These are phyloP conservation scores for Nicotiana attenuata DNA, from an alignment of 257 asterid genomes.

Conservation along the genomic window DNA sequence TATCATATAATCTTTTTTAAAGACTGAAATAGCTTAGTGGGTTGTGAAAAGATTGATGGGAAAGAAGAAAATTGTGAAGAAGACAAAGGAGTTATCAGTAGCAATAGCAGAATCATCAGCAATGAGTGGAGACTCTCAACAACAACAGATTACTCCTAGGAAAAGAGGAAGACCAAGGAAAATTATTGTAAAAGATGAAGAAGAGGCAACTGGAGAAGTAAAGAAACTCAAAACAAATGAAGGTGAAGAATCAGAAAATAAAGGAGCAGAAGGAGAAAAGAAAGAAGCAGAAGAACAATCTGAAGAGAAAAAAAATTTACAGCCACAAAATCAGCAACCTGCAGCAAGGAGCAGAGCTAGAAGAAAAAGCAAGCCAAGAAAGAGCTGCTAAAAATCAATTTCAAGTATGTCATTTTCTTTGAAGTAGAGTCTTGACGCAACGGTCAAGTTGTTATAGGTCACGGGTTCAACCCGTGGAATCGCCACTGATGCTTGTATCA, in stretches of 20 bases:
- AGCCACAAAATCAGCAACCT: constrained; percentile 18
- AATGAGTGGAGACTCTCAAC: constrained; percentile 26
- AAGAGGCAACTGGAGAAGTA: constrained; percentile 24
- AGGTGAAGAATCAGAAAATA: constrained; percentile 21
- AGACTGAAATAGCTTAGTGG: neutral
- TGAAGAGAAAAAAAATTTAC: constrained; percentile 14
- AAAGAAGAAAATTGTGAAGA: constrained; percentile 43
- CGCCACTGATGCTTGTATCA: too few relatives aligned
- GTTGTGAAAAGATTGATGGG: constrained; percentile 25
- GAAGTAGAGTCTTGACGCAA: too few relatives aligned
- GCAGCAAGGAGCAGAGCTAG: constrained; percentile 47
- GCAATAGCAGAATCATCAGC: constrained; percentile 56
- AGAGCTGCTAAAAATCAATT: constrained; percentile 36
- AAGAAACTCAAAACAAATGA: constrained; percentile 26
- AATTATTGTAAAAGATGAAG: constrained; percentile 20
- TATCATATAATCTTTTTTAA: neutral
- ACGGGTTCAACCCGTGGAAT: too few relatives aligned
- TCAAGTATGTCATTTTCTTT: neutral
- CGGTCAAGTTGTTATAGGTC: too few relatives aligned
- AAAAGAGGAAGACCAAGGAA: constrained; percentile 77
- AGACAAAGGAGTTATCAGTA: constrained; percentile 41
- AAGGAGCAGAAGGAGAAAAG: constrained; percentile 1
- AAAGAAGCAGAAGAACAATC: constrained; percentile 4
- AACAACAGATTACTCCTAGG: constrained; percentile 30
- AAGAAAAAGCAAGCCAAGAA: constrained; percentile 70